A percentile compares a stretch with the other conserved stretches of the same genome.
Conservation (phyloP, 2,329 filamentous ascomycete species). For the Penicillium sp. region DNA sequence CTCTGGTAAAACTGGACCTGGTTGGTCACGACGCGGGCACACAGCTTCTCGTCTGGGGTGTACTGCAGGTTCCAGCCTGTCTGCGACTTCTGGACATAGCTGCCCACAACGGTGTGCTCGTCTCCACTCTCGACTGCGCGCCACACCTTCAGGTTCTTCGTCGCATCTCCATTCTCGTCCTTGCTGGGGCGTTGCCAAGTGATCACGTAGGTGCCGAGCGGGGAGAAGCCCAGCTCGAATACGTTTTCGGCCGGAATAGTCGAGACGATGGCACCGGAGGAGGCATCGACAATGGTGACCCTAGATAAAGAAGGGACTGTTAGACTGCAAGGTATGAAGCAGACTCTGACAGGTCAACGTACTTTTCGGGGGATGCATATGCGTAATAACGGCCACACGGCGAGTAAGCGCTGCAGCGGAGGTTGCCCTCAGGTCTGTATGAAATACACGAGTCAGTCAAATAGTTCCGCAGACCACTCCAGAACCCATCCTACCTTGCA, state of each 20-base stretch:
- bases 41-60: constrained; percentile 87
- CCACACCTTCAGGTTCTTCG: constrained; percentile 98
- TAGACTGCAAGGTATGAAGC: background rate
- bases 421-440: constrained; percentile 80
- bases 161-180: constrained; percentile 88
- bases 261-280: constrained; percentile 69
- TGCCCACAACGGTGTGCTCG: constrained; percentile 71
- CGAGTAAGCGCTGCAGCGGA: constrained; percentile 93
- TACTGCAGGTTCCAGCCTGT: constrained; percentile 98
- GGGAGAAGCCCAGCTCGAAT: constrained; percentile 93
- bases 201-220: constrained; percentile 85
- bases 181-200: constrained; percentile 94
- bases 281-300: constrained; percentile 81
- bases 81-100: constrained; percentile 94
- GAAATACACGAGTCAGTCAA: constrained; percentile 12
- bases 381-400: constrained; percentile 94
- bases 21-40: constrained; percentile 90
- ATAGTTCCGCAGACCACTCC: background rate
- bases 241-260: constrained; percentile 77
- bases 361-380: constrained; percentile 81
- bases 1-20: constrained; percentile 97
- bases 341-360: constrained; percentile 25
- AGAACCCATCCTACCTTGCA: constrained; percentile 43
- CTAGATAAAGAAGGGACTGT: constrained; percentile 38
- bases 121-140: constrained; percentile 68